phyloP scores from a whole-genome alignment of 108 stramenopile species.

The Licmophora abbreviata region DNA sequence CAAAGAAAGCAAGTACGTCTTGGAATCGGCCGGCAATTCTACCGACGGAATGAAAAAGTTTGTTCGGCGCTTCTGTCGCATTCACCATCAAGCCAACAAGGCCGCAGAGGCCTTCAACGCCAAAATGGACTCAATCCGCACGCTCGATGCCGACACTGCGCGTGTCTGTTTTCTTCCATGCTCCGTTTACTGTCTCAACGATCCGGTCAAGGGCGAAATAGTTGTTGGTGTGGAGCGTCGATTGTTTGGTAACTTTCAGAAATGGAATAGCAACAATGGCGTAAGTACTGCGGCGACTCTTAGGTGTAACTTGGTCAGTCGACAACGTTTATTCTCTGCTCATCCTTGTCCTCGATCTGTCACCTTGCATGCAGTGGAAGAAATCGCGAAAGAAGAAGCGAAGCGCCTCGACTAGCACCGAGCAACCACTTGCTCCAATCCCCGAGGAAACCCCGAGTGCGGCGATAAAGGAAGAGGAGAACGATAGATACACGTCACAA shows the following conservation, averaged over 20 bases:
- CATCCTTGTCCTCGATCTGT: too few species aligned
- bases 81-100: neutral
- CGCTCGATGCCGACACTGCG: conserved; percentile 21
- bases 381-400: too few species aligned
- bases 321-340: too few species aligned
- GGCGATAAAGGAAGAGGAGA: too few species aligned
- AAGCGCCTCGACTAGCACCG: too few species aligned
- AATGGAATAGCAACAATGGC: conserved; percentile 29
- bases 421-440: too few species aligned
- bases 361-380: too few species aligned
- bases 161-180: conserved; percentile 13
- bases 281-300: too few species aligned
- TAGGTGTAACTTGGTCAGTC: too few species aligned
- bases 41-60: neutral
- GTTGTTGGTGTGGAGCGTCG: conserved; percentile 20
- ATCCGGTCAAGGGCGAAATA: conserved; percentile 1
- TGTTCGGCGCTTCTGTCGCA: conserved; percentile 6
- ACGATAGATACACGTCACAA: too few species aligned
- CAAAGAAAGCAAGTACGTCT: conserved; percentile 8
- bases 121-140: conserved; percentile 11
- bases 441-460: too few species aligned
- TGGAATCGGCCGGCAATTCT: neutral
- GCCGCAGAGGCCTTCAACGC: conserved; percentile 2
- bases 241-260: conserved; percentile 15
- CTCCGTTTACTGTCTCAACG: conserved; percentile 9